These are phyloP conservation scores for Talaromyces sp. DNA, from an alignment of 2,329 filamentous ascomycete species.

Conservation along the genomic window DNA sequence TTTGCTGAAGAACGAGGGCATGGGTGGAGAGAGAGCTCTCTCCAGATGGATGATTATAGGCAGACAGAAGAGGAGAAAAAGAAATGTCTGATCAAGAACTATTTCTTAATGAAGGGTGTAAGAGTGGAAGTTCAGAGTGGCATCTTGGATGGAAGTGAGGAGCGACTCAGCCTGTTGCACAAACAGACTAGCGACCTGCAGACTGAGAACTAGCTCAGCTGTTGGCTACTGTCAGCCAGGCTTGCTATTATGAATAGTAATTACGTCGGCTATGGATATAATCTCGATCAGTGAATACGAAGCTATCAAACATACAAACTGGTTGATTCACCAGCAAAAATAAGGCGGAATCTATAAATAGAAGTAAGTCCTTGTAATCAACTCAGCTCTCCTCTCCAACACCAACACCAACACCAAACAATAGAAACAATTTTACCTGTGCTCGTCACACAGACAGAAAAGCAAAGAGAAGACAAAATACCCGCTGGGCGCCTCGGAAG, in stretches of 20 bases:
- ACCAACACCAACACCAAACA: not conserved
- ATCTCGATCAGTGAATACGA: not conserved
- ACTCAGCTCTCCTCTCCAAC: not conserved
- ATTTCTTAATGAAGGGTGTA: not conserved
- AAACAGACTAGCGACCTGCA: slow-evolving; percentile 6
- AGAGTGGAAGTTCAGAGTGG: not conserved
- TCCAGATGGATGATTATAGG: too few relatives aligned
- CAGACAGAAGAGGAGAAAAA: not conserved
- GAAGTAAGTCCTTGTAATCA: not conserved
- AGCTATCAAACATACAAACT: too few relatives aligned
- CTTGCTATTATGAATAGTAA: too few relatives aligned
- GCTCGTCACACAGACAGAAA: not conserved
- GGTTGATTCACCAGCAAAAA: not conserved
- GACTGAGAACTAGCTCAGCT: not conserved
- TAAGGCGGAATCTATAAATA: not conserved
- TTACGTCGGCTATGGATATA: not conserved
- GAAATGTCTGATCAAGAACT: not conserved
- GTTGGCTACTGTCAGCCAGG: not conserved
- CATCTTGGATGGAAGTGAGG: slow-evolving; percentile 7
- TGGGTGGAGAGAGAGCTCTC: slow-evolving; percentile 13
- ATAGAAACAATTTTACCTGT: not conserved
- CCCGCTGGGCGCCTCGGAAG: not conserved
- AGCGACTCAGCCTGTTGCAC: slow-evolving; percentile 3
- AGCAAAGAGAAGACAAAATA: not conserved
- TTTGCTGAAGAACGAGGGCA: slow-evolving; percentile 22